Base-by-base conservation (phyloP, 192 early-diverging fungal species). In the Gaertneriomyces sp. region DNA sequence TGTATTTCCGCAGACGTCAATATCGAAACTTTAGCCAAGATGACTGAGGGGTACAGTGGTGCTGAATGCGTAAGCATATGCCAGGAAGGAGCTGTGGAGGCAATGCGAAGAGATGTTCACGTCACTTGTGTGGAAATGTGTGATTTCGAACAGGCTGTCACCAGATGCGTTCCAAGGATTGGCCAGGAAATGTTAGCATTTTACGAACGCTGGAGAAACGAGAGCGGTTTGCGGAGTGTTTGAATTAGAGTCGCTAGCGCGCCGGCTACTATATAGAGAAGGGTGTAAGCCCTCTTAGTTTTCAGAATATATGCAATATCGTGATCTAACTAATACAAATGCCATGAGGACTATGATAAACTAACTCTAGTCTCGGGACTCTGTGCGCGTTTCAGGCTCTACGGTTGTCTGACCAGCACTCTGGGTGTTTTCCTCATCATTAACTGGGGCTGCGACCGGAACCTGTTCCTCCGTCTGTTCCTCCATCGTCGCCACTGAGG, bases 61-160 rank as follows among this genome's bases (percentile, higher is more conserved):
- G 97, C 97, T 1, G 97, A 99, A 73, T 82, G 89, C 7, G 93
- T 95, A 4, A 78, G 93, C 1, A 70, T 99, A 12, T 95, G 95
- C 58, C 94, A 98, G 75, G 93, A 96, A 41, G 95, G 95, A 1
- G 97, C 91, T 8, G 79, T 98, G 73, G 65, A 68, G 53, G 97
- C 97, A 3, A 92, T 99, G 90, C 87, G 91, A 63, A 93, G 94
- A 66, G 78, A 91, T 65, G 41, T 73, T 11, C 64, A 78, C 40
- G 63, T 53, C 7, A 20, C 58, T 3, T 42, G 57, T 56, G 66
- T 79, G 19, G 66, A 56, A 61, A 65, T 60, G 33, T 68, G 79
- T 14, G 88, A 94, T 72, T 94, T 95, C 72, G 49, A 75, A 14
- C 66, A 79, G 44, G 91, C 90, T 0, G 53, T 91, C 8, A 20